Evolutionary conservation across 2,329 filamentous ascomycete species (phyloP).

Genomic region (Alternaria conjuncta): DNA sequence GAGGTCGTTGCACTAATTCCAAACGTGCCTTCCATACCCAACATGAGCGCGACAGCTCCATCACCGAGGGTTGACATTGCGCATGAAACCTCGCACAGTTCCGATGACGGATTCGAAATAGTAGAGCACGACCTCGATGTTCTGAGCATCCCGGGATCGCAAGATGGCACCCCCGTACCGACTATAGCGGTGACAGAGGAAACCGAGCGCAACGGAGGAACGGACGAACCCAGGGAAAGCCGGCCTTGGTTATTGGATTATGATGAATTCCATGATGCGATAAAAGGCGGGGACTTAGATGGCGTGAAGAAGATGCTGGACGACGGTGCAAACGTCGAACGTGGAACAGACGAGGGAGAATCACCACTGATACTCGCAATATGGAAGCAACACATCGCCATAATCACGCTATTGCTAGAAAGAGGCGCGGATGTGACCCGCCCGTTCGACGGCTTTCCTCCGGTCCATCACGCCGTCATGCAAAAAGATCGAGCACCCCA

Average conservation of each 20-base stretch:
- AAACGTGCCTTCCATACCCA: neutral
- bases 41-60: neutral
- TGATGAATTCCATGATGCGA: constrained; percentile 10
- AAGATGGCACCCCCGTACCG: neutral
- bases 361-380: constrained; percentile 23
- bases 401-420: constrained; percentile 18
- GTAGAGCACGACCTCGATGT: neutral
- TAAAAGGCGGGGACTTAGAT: constrained; percentile 12
- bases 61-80: neutral
- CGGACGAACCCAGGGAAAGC: neutral
- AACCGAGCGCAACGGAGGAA: neutral
- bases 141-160: neutral
- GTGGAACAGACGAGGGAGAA: constrained; percentile 7
- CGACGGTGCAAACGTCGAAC: constrained; percentile 14
- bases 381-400: constrained; percentile 13
- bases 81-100: neutral
- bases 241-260: neutral
- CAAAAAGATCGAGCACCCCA: constrained; percentile 3
- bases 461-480: constrained; percentile 20
- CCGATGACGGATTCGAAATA: neutral
- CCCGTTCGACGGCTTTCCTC: constrained; percentile 7
- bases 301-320: constrained; percentile 9
- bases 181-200: neutral
- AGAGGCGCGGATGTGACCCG: constrained; percentile 16
- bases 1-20: neutral